Percentiles rank a stretch among this genome's conserved stretches.
Evolutionary conservation across 2,329 filamentous ascomycete species (phyloP).

Genomic region (Alternaria gaisen): DNA sequence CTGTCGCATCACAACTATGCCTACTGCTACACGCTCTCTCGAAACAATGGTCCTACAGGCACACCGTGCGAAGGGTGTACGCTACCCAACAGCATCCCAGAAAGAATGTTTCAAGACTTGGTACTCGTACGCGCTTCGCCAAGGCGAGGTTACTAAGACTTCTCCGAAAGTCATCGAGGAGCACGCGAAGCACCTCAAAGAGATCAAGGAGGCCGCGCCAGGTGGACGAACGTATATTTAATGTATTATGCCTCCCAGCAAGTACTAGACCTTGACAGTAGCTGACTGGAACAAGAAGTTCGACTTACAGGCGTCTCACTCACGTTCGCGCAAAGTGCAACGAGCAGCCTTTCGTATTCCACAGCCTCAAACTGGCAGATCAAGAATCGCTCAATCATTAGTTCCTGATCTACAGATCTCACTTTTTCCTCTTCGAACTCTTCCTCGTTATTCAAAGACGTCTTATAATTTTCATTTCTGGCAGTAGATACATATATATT

Average conservation of each 20-base stretch:
- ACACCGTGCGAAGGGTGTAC: constrained; percentile 47
- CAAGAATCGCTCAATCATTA: neutral
- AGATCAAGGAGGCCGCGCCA: constrained; percentile 35
- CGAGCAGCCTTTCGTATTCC: neutral
- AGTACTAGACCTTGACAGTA: neutral
- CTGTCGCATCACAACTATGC: constrained; percentile 28
- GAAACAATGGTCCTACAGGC: constrained; percentile 45
- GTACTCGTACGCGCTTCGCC: constrained; percentile 46
- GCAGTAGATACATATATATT: neutral
- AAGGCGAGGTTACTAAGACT: constrained; percentile 34
- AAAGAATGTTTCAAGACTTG: constrained; percentile 50
- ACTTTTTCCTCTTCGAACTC: neutral
- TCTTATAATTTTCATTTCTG: neutral
- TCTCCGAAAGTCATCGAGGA: constrained; percentile 30
- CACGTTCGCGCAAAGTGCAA: neutral
- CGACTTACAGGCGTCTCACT: neutral
- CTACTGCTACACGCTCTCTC: constrained; percentile 40
- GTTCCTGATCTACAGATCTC: neutral
- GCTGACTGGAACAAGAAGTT: neutral
- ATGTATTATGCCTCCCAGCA: neutral
- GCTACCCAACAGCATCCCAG: constrained; percentile 40
- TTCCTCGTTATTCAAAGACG: neutral
- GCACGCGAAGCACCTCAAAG: constrained; percentile 34
- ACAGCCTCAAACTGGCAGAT: too few relatives aligned
- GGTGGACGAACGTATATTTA: constrained; percentile 45